Evolutionary conservation across 768 basidiomycete species (phyloP).

Genomic region (Asterophora parasitica): DNA sequence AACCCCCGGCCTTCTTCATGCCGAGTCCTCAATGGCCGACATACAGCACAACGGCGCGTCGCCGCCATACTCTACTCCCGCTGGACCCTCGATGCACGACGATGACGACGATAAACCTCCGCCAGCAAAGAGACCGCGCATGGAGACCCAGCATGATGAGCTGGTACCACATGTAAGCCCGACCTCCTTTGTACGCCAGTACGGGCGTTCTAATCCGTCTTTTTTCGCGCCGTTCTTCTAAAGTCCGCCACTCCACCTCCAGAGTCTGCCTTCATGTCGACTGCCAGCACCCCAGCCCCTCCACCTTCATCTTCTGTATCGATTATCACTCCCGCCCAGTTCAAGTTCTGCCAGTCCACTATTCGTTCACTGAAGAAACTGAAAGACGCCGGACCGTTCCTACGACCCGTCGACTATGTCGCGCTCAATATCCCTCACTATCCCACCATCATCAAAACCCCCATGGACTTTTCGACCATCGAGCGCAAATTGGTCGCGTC

Average conservation of each 20-base stretch:
- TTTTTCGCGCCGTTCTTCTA: slow-evolving; percentile 28
- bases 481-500: slow-evolving; percentile 82
- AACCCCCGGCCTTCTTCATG: slow-evolving; percentile 31
- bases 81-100: slow-evolving; percentile 27
- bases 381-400: slow-evolving; percentile 79
- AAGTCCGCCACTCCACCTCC: slow-evolving; percentile 79
- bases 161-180: slow-evolving; percentile 70
- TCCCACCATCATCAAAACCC: slow-evolving; percentile 75
- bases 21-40: slow-evolving; percentile 36
- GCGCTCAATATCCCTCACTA: slow-evolving; percentile 87
- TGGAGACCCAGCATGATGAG: slow-evolving; percentile 71
- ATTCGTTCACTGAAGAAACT: slow-evolving; percentile 80
- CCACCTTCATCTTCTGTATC: slow-evolving; percentile 24
- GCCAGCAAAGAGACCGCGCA: slow-evolving; percentile 79
- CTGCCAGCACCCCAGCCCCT: slow-evolving; percentile 34
- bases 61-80: slow-evolving; percentile 29
- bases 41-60: slow-evolving; percentile 32
- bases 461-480: slow-evolving; percentile 93
- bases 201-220: slow-evolving; percentile 49
- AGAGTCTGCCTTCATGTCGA: slow-evolving; percentile 40
- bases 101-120: slow-evolving; percentile 64
- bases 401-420: slow-evolving; percentile 84
- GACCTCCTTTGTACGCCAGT: slow-evolving; percentile 40
- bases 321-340: slow-evolving; percentile 64
- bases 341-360: slow-evolving; percentile 73